Evolutionary conservation across 148 eudicot species (phyloP).

Genomic region (Hydrangea macrophylla): DNA sequence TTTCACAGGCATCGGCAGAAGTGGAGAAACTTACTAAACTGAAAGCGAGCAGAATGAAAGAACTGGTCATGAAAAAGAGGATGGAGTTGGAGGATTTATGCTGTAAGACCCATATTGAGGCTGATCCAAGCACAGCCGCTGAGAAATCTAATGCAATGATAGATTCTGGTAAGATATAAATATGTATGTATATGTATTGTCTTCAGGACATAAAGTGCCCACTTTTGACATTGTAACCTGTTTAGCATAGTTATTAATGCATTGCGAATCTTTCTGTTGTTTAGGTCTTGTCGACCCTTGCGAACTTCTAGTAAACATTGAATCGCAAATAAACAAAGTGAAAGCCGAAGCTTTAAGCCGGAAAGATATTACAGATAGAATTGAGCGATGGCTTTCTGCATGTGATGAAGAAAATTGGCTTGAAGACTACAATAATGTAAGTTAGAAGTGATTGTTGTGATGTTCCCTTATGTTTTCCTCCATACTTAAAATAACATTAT

Average conservation of each 20-base stretch:
- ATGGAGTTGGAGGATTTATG: conserved; percentile 60
- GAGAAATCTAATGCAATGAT: conserved; percentile 67
- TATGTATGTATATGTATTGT: too few relatives aligned
- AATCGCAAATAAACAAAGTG: conserved; percentile 50
- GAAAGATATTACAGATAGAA: conserved; percentile 61
- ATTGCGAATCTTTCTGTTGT: neutral
- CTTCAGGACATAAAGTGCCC: neutral
- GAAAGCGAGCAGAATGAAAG: conserved; percentile 68
- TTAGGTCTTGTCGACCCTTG: conserved; percentile 70
- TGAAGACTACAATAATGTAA: conserved; percentile 59
- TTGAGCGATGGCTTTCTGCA: conserved; percentile 61
- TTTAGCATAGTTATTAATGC: neutral
- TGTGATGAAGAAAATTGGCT: conserved; percentile 84
- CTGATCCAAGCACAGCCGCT: conserved; percentile 62
- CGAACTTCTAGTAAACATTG: conserved; percentile 62
- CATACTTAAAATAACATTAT: neutral
- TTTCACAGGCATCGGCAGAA: conserved; percentile 53
- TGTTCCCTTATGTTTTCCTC: neutral
- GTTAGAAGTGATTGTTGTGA: conserved; percentile 2
- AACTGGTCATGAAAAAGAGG: conserved; percentile 60
- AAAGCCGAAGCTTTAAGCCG: conserved; percentile 65
- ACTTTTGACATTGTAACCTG: neutral
- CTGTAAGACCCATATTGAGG: conserved; percentile 44
- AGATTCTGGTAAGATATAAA: conserved; percentile 63
- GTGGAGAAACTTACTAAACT: conserved; percentile 65